Percentiles rank a stretch among this genome's conserved stretches.
These are phyloP conservation scores for Dentipellis sp. DNA, from an alignment of 768 basidiomycete species.

Conservation along the genomic window DNA sequence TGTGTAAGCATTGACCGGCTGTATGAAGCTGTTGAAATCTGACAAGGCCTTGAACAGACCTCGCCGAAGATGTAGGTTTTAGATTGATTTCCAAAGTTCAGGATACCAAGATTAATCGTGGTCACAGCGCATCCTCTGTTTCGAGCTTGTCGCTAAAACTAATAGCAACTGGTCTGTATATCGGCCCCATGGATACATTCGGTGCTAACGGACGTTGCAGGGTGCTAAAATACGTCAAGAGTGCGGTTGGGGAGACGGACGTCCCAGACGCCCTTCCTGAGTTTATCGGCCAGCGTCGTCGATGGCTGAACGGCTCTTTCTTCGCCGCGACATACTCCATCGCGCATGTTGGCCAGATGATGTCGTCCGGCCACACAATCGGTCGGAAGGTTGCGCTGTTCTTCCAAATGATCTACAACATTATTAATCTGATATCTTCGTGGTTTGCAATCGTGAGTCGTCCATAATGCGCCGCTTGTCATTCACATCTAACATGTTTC, in stretches of 20 bases:
- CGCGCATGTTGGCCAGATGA: constrained; percentile 74
- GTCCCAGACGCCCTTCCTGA: constrained; percentile 90
- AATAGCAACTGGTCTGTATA: constrained; percentile 64
- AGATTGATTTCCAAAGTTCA: constrained; percentile 9
- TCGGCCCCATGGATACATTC: constrained; percentile 15
- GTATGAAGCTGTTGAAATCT: neutral
- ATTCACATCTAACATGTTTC: neutral
- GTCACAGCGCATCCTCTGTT: constrained; percentile 70
- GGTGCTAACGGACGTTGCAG: constrained; percentile 31
- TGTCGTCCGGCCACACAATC: constrained; percentile 74
- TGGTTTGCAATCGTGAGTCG: constrained; percentile 85
- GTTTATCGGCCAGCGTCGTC: constrained; percentile 85
- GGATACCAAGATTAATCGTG: constrained; percentile 3
- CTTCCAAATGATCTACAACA: constrained; percentile 79
- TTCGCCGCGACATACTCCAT: constrained; percentile 93
- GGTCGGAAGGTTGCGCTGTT: constrained; percentile 66
- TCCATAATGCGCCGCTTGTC: neutral
- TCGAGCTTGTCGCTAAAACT: constrained; percentile 69
- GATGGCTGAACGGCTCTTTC: constrained; percentile 90
- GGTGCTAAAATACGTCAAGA: constrained; percentile 95
- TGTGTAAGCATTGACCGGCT: constrained; percentile 51
- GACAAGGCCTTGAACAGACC: constrained; percentile 36
- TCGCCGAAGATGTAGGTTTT: constrained; percentile 74
- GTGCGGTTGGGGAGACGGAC: constrained; percentile 88
- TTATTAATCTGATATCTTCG: constrained; percentile 78